Percentiles rank a stretch among this genome's conserved stretches.
phyloP scores from a whole-genome alignment of 139 green algal species.

The Chlamydomonas schloesseri region DNA sequence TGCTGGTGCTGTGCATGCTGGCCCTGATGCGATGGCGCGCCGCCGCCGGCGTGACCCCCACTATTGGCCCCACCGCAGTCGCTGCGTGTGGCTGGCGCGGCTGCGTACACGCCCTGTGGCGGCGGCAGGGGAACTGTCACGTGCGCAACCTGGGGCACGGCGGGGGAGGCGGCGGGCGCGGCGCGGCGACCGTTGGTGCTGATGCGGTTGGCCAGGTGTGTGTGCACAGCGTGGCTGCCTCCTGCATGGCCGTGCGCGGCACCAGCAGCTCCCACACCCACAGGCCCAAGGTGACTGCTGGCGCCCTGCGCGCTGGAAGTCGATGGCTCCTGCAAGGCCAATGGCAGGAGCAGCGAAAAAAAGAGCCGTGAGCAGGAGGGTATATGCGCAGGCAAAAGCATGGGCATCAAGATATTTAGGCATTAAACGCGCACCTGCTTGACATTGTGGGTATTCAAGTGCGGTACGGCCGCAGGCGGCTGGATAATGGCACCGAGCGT shows the following conservation, averaged over 20 bases:
- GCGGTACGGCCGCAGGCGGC: too few relatives aligned
- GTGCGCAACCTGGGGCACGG: background rate
- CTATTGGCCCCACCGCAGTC: too few relatives aligned
- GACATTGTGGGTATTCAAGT: background rate
- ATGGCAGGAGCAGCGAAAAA: background rate
- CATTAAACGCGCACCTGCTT: background rate
- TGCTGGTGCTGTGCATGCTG: background rate
- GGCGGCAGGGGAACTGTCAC: too few relatives aligned
- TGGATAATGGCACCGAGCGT: background rate
- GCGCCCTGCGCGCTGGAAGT: conserved; percentile 14
- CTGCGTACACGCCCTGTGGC: too few relatives aligned
- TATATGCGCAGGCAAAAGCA: too few relatives aligned
- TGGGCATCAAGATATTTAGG: too few relatives aligned
- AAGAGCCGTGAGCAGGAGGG: too few relatives aligned
- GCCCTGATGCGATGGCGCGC: too few relatives aligned
- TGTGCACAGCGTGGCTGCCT: too few relatives aligned
- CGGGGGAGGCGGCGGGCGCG: background rate
- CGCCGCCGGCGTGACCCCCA: too few relatives aligned
- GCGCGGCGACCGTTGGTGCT: background rate
- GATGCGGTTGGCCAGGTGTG: background rate
- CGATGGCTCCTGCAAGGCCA: background rate
- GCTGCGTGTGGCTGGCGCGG: too few relatives aligned
- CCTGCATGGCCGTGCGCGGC: too few relatives aligned
- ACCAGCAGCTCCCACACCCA: background rate
- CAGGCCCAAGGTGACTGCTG: conserved; percentile 6